These are phyloP conservation scores for Fusarium sp. DNA, from an alignment of 2,329 filamentous ascomycete species.

Conservation along the genomic window DNA sequence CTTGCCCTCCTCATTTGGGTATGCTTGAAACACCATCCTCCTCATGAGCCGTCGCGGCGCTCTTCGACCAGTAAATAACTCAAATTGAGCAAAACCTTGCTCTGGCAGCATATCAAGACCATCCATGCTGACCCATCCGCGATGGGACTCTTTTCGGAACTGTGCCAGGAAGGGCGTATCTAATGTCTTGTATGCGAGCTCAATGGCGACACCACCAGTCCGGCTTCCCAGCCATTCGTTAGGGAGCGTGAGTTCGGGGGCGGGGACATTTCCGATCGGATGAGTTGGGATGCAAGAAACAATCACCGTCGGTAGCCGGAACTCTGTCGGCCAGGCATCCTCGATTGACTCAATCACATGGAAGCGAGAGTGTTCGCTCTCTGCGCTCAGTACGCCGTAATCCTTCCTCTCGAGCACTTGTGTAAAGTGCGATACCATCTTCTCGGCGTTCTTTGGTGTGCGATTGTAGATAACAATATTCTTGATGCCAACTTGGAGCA, in stretches of 20 bases:
- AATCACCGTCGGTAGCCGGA: constrained; percentile 76
- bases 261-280: constrained; percentile 69
- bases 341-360: constrained; percentile 68
- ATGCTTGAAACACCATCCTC: constrained; percentile 66
- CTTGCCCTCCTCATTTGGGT: constrained; percentile 55
- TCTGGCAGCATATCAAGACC: constrained; percentile 81
- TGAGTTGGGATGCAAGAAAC: constrained; percentile 82
- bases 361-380: constrained; percentile 59
- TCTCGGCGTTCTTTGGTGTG: constrained; percentile 73
- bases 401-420: constrained; percentile 59
- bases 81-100: constrained; percentile 84
- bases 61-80: constrained; percentile 76
- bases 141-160: constrained; percentile 67
- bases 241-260: constrained; percentile 77
- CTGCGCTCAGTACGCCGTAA: constrained; percentile 56
- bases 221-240: constrained; percentile 75
- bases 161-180: constrained; percentile 78
- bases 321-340: constrained; percentile 72
- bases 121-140: constrained; percentile 80
- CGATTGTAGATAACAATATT: constrained; percentile 82
- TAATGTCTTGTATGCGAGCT: constrained; percentile 79
- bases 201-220: constrained; percentile 80
- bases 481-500: constrained; percentile 80
- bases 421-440: constrained; percentile 77
- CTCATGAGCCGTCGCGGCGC: constrained; percentile 73